Conservation (phyloP, 176 grass and related monocot genomes). For the Zea luxurians region DNA sequence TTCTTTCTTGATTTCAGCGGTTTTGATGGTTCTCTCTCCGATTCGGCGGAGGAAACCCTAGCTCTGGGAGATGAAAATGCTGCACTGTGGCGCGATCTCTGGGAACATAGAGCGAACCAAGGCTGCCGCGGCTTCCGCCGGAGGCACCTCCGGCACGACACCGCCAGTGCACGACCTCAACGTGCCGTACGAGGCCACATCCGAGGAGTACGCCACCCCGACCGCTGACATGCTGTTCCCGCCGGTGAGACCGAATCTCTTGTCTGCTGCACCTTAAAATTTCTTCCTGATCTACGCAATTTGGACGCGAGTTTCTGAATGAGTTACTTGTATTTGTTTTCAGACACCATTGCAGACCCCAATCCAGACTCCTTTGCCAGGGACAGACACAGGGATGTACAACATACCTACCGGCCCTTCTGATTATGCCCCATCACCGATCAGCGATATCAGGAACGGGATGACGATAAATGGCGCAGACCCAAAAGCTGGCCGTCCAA, state of each 20-base stretch:
- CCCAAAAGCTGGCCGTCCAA: constrained; percentile 60
- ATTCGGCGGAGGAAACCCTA: constrained; percentile 44
- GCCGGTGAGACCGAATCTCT: constrained; percentile 45
- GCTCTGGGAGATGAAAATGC: constrained; percentile 99
- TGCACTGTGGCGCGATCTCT: constrained; percentile 86
- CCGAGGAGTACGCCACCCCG: constrained; percentile 95
- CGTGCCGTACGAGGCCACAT: constrained; percentile 86
- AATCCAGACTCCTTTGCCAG: constrained; percentile 73
- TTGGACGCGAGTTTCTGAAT: background rate
- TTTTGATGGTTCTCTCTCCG: constrained; percentile 38
- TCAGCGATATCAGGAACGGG: constrained; percentile 68
- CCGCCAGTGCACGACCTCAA: constrained; percentile 85
- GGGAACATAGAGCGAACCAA: constrained; percentile 58
- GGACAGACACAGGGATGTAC: constrained; percentile 64
- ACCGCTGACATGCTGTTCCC: constrained; percentile 89
- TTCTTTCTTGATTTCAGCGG: constrained; percentile 21
- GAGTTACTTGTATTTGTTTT: background rate
- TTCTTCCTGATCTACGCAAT: constrained; percentile 27
- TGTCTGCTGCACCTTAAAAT: background rate
- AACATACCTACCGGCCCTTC: constrained; percentile 87
- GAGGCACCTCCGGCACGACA: constrained; percentile 29
- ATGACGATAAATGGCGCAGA: constrained; percentile 51
- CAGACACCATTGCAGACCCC: constrained; percentile 85
- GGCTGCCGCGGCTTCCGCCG: background rate
- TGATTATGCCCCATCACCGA: constrained; percentile 81